A percentile compares a stretch with the other conserved stretches of the same genome.
phyloP scores from a whole-genome alignment of 495 filamentous ascomycete genomes.

The Penicillium ucsense region DNA sequence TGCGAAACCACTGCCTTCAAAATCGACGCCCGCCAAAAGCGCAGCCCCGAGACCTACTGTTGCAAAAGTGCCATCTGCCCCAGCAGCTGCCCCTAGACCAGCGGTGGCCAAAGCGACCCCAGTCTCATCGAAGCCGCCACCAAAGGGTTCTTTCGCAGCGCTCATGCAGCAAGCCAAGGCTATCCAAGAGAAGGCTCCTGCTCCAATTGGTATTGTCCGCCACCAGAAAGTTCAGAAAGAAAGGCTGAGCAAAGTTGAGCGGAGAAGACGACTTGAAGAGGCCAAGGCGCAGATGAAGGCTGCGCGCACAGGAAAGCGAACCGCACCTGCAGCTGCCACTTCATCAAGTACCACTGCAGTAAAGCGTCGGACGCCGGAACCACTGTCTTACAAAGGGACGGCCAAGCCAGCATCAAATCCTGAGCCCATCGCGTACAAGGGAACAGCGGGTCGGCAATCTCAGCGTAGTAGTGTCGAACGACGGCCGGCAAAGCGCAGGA shows the following conservation, averaged over 20 bases:
- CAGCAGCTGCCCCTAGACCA: constrained; percentile 2
- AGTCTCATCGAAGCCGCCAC: constrained; percentile 22
- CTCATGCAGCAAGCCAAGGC: constrained; percentile 33
- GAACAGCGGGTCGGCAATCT: constrained; percentile 36
- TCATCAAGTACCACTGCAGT: constrained; percentile 12
- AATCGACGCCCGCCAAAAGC: neutral
- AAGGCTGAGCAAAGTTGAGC: constrained; percentile 30
- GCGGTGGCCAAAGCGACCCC: constrained; percentile 2
- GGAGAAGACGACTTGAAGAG: constrained; percentile 28
- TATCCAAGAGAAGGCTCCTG: constrained; percentile 26
- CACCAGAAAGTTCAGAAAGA: constrained; percentile 30
- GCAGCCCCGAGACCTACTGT: neutral
- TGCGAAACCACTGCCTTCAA: constrained; percentile 1
- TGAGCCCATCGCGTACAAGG: constrained; percentile 43
- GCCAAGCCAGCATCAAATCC: constrained; percentile 30
- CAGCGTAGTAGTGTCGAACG: constrained; percentile 23
- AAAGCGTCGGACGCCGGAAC: constrained; percentile 22
- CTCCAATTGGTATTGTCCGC: constrained; percentile 25
- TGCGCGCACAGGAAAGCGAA: constrained; percentile 16
- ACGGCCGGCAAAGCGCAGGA: constrained; percentile 23
- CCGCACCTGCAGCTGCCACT: constrained; percentile 10
- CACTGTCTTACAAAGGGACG: constrained; percentile 43
- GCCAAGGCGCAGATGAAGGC: constrained; percentile 26
- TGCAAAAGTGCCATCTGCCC: neutral
- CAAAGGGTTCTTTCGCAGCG: constrained; percentile 35